phyloP scores from a whole-genome alignment of 306 rosid species.

The Herpetospermum pedunculosum region DNA sequence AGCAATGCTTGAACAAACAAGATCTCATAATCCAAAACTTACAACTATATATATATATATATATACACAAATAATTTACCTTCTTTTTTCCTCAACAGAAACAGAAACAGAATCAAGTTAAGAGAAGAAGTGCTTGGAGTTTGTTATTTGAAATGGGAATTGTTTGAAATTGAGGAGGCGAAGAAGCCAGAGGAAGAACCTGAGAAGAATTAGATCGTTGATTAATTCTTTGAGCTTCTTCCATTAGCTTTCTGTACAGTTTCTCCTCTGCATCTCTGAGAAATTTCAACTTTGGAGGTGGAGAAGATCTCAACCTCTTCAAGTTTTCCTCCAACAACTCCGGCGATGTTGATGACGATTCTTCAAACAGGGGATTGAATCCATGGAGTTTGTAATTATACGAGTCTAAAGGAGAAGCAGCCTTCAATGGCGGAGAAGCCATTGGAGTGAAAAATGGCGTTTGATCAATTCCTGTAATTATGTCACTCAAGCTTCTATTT shows the following conservation, averaged over 20 bases:
- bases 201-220: too few species aligned
- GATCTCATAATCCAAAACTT: too few species aligned
- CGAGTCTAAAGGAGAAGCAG: constrained; percentile 32
- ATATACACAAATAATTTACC: too few species aligned
- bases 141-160: too few species aligned
- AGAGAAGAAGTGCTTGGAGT: too few species aligned
- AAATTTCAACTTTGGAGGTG: constrained; percentile 81
- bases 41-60: too few species aligned
- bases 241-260: constrained; percentile 39
- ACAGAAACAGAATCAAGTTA: too few species aligned
- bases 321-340: constrained; percentile 23
- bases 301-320: constrained; percentile 54
- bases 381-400: constrained; percentile 45
- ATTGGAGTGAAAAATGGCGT: constrained; percentile 37
- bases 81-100: too few species aligned
- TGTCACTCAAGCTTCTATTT: constrained; percentile 57
- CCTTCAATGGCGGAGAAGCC: constrained; percentile 41
- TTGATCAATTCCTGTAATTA: constrained; percentile 31
- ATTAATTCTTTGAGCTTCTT: constrained; percentile 51
- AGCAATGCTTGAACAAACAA: too few species aligned
- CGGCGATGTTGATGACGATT: too few species aligned
- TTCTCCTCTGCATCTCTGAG: constrained; percentile 89
- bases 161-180: too few species aligned
- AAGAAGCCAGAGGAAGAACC: constrained; percentile 69
- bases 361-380: constrained; percentile 74